Percentiles rank a stretch among this genome's conserved stretches.
Evolutionary conservation across 163 green algal species (phyloP).

Genomic region (Coccomyxa subellipsoidea): DNA sequence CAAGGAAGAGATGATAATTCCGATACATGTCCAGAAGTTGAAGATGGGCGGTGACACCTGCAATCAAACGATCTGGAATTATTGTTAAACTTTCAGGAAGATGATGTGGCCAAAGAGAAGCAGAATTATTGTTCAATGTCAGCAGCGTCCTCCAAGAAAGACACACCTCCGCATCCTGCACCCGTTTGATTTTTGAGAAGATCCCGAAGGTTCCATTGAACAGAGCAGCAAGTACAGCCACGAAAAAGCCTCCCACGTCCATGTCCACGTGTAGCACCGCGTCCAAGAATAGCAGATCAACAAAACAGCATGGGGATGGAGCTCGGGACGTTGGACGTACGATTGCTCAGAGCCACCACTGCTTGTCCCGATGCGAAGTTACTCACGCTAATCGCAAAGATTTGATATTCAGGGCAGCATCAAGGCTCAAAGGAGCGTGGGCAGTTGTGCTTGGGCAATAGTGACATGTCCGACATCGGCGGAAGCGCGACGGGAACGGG

Average conservation of each 20-base stretch:
- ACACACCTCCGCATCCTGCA: conserved; percentile 9
- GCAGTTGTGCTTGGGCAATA: too few relatives aligned
- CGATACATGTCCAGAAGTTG: conserved; percentile 40
- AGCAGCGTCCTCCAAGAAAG: neutral
- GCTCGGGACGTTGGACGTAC: too few relatives aligned
- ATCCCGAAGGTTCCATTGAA: conserved; percentile 40
- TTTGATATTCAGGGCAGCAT: too few relatives aligned
- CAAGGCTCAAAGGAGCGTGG: too few relatives aligned
- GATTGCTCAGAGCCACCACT: too few relatives aligned
- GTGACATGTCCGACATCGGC: too few relatives aligned
- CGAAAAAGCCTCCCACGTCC: conserved; percentile 5
- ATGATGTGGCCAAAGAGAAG: too few relatives aligned
- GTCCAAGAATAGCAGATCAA: neutral
- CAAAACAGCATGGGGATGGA: too few relatives aligned
- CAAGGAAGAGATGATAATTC: conserved; percentile 26
- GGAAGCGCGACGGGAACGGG: too few relatives aligned
- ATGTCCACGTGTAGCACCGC: neutral
- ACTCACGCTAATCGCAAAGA: too few relatives aligned
- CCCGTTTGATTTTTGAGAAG: conserved; percentile 27
- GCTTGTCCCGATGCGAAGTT: too few relatives aligned
- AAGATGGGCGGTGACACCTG: conserved; percentile 28
- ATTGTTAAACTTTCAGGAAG: too few relatives aligned
- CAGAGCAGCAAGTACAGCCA: conserved; percentile 15
- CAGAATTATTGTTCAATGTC: neutral
- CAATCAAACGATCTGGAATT: neutral